Conservation (phyloP, 441 rosid genomes). For the Pelargonium myrrhifolium region DNA sequence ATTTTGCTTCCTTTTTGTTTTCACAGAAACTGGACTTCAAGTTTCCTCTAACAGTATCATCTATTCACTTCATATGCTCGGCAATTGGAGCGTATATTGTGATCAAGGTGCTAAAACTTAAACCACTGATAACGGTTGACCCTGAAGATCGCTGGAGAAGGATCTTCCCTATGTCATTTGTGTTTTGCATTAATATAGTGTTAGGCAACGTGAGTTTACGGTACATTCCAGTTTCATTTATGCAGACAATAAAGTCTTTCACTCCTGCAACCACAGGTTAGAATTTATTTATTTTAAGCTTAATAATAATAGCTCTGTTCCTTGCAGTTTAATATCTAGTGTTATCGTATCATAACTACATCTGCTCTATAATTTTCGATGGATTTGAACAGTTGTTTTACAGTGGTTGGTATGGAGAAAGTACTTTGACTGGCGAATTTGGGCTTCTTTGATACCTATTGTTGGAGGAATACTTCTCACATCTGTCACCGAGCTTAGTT, state of each 20-base stretch:
- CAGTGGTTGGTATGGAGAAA: constrained; percentile 98
- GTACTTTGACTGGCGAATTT: constrained; percentile 91
- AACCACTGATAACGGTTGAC: constrained; percentile 80
- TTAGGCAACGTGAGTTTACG: constrained; percentile 89
- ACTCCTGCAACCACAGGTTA: constrained; percentile 98
- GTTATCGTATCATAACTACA: constrained; percentile 7
- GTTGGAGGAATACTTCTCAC: constrained; percentile 97
- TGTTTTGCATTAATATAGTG: constrained; percentile 95
- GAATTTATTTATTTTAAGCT: constrained; percentile 11
- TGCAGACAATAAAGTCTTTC: constrained; percentile 98
- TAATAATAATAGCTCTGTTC: neutral
- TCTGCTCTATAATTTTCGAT: constrained; percentile 14
- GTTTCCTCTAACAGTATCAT: constrained; percentile 84
- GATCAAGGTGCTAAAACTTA: constrained; percentile 80
- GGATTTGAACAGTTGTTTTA: constrained; percentile 59
- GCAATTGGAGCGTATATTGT: constrained; percentile 84
- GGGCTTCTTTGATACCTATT: constrained; percentile 91
- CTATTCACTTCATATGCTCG: constrained; percentile 92
- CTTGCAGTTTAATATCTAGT: constrained; percentile 6
- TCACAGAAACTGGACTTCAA: constrained; percentile 88
- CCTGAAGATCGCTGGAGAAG: constrained; percentile 95
- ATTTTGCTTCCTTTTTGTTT: neutral
- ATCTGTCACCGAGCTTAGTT: constrained; percentile 90
- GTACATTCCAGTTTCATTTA: constrained; percentile 92
- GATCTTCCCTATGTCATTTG: constrained; percentile 95